Evolutionary conservation across 2,329 filamentous ascomycete genomes (phyloP).

Genomic region (Calonectria pseudoturangicola): DNA sequence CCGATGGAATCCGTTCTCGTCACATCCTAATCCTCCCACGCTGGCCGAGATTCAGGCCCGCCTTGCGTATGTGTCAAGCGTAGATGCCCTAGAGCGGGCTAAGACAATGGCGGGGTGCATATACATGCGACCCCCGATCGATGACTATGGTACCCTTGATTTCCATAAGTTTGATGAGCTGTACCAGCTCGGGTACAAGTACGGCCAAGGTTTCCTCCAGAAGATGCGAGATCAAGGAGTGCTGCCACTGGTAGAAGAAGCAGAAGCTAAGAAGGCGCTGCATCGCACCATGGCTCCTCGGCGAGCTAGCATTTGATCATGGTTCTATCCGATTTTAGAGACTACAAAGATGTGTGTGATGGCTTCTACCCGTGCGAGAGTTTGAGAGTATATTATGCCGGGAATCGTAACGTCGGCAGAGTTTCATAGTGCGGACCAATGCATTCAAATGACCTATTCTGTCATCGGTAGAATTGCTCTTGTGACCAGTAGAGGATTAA

Average conservation of each 20-base stretch:
- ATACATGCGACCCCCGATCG: constrained; percentile 97
- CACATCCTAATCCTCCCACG: constrained; percentile 92
- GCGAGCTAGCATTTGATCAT: constrained; percentile 81
- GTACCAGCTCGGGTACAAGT: constrained; percentile 90
- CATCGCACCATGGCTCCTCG: constrained; percentile 87
- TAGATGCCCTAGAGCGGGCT: constrained; percentile 94
- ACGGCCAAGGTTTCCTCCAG: constrained; percentile 86
- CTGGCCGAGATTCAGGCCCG: constrained; percentile 96
- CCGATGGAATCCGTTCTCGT: constrained; percentile 96
- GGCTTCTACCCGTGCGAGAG: constrained; percentile 1
- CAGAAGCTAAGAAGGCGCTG: constrained; percentile 84
- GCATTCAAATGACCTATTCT: neutral
- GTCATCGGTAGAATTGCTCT: neutral
- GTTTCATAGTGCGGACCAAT: too few species aligned
- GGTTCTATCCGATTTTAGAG: constrained; percentile 37
- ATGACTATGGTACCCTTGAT: constrained; percentile 93
- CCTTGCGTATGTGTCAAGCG: constrained; percentile 94
- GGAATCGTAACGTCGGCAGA: neutral
- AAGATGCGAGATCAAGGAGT: constrained; percentile 86
- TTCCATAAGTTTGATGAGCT: constrained; percentile 99
- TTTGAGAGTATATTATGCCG: neutral
- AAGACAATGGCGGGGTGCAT: constrained; percentile 93
- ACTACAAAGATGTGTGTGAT: constrained; percentile 8
- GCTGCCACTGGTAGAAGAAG: constrained; percentile 81
- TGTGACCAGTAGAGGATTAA: neutral